Conservation (phyloP, 768 basidiomycete genomes). For the Boletus subparvulus region DNA sequence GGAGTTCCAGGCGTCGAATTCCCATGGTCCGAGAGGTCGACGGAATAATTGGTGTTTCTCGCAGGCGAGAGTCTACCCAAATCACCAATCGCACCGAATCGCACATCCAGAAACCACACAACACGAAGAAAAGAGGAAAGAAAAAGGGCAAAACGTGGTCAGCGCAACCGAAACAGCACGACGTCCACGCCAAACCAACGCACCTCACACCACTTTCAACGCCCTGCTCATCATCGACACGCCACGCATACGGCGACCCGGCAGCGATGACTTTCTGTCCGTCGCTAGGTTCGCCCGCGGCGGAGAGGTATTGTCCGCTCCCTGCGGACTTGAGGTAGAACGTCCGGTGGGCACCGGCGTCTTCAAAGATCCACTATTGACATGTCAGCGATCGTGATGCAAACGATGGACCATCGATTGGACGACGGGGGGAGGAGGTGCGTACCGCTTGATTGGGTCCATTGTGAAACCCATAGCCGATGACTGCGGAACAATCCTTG, state of each 20-base stretch:
- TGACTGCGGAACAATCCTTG: constrained; percentile 35
- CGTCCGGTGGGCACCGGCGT: constrained; percentile 11
- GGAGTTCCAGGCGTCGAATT: constrained; percentile 43
- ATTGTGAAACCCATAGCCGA: constrained; percentile 44
- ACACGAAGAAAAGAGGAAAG: too few species aligned
- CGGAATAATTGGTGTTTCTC: constrained; percentile 37
- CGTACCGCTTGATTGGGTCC: constrained; percentile 52
- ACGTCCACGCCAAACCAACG: constrained; percentile 5
- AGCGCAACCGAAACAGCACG: not conserved
- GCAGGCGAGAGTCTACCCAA: constrained; percentile 45
- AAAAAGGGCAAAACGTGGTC: not conserved
- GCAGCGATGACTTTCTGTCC: constrained; percentile 43
- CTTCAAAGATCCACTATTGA: constrained; percentile 41
- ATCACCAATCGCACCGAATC: not conserved
- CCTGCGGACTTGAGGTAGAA: constrained; percentile 46
- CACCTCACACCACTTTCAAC: constrained; percentile 42
- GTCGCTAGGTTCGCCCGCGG: constrained; percentile 32
- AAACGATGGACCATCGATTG: not conserved
- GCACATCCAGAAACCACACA: too few species aligned
- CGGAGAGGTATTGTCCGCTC: constrained; percentile 42
- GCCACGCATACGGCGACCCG: constrained; percentile 43
- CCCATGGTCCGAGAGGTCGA: constrained; percentile 51
- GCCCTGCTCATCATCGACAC: constrained; percentile 48
- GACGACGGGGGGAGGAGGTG: too few species aligned
- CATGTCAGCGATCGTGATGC: not conserved